Conservation (phyloP, 1,284 basidiomycete genomes). For the Blastosporella zonata region DNA sequence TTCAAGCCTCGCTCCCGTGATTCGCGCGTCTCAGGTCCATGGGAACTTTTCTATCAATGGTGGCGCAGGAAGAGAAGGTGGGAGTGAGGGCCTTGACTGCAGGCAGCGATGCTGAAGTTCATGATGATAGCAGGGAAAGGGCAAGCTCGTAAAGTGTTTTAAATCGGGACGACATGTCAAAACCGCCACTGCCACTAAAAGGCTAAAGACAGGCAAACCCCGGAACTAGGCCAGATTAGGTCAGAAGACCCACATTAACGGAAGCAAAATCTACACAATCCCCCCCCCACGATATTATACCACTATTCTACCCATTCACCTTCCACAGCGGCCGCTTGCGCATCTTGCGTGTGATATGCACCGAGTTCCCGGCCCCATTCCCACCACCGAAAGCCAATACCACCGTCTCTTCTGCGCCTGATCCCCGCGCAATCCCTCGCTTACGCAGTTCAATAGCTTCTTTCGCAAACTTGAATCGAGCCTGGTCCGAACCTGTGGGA, state of each 20-base stretch:
- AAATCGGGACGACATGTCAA: conserved; percentile 32
- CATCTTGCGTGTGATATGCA: conserved; percentile 83
- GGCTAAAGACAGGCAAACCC: conserved; percentile 35
- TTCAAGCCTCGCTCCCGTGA: conserved; percentile 47
- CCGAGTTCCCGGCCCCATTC: conserved; percentile 66
- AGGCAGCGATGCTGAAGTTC: conserved; percentile 8
- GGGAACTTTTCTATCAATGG: conserved; percentile 48
- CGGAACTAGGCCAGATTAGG: conserved; percentile 33
- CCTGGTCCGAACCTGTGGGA: conserved; percentile 69
- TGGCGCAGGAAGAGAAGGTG: conserved; percentile 40
- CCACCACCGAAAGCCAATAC: conserved; percentile 80
- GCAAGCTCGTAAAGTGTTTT: conserved; percentile 20
- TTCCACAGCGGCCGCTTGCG: conserved; percentile 83
- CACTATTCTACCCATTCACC: conserved; percentile 61
- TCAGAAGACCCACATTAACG: conserved; percentile 27
- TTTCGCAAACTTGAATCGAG: conserved; percentile 87
- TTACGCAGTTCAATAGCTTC: conserved; percentile 82
- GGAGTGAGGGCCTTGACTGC: conserved; percentile 11
- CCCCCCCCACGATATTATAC: neutral
- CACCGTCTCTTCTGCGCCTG: conserved; percentile 75
- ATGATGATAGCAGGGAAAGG: conserved; percentile 16
- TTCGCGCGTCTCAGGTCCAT: conserved; percentile 43
- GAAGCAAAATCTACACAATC: conserved; percentile 15
- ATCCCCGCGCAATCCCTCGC: conserved; percentile 56
- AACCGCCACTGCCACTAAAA: conserved; percentile 37